phyloP scores from a whole-genome alignment of 2,329 filamentous ascomycete species.

The Arthrobotrys megalospora region DNA sequence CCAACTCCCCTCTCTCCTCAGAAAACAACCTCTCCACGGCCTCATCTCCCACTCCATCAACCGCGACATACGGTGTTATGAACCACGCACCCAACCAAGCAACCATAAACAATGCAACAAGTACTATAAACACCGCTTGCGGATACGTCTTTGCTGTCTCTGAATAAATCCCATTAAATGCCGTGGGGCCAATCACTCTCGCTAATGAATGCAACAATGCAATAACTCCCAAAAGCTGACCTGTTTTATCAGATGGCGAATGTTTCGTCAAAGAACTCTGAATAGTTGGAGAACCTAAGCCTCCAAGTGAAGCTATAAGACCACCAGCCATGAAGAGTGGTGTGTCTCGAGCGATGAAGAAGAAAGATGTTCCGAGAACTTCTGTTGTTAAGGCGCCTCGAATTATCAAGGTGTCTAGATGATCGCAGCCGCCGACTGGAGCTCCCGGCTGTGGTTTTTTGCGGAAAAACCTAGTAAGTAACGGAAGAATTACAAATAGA shows the following conservation, averaged over 20 bases:
- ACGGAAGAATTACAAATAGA: constrained; percentile 81
- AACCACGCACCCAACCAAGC: constrained; percentile 79
- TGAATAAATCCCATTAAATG: constrained; percentile 90
- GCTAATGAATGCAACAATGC: constrained; percentile 86
- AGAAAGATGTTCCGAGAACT: constrained; percentile 81
- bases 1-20: constrained; percentile 37
- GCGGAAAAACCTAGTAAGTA: constrained; percentile 83
- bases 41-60: constrained; percentile 43
- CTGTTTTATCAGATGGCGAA: constrained; percentile 84
- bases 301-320: constrained; percentile 81
- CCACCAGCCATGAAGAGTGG: constrained; percentile 72
- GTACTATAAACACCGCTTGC: constrained; percentile 85
- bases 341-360: constrained; percentile 75
- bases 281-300: constrained; percentile 86
- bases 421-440: constrained; percentile 65
- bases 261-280: constrained; percentile 92
- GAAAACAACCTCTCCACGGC: constrained; percentile 12
- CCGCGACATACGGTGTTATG: constrained; percentile 72
- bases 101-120: constrained; percentile 77
- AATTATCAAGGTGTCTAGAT: constrained; percentile 45
- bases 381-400: constrained; percentile 83
- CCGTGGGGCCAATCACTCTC: constrained; percentile 66
- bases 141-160: constrained; percentile 83
- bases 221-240: constrained; percentile 88
- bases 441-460: constrained; percentile 65